Evolutionary conservation across 805 yeast species (phyloP), one percentile per base, ranked within the genome.

Genomic region (Lipomyces sp.): DNA sequence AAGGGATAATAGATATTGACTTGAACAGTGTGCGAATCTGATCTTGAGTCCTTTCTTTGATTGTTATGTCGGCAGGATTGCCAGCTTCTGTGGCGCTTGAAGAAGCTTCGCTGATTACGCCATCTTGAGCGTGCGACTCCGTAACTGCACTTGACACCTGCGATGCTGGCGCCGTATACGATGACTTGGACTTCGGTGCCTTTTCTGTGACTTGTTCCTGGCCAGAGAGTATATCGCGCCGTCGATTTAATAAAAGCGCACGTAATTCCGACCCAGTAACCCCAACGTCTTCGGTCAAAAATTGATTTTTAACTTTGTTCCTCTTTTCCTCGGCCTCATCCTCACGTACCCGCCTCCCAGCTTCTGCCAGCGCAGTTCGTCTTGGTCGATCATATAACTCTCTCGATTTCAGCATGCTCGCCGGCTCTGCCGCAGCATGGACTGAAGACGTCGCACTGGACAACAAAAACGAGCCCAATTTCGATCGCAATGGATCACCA

Each of bases 21-120:
- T 42, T 42, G 48, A 42, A 42, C n/a, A 42, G 48, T 42, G 8
- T 42, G 48, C 48, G 48, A 42, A 42, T 42, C 24, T 42, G 48
- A 42, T 42, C 48, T 42, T 42, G 48, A 15, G 48, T 42, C 3
- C 24, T 42, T 42, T 42, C 48, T 42, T 42, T 42, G 18, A 7
- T 5, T 5, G 48, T 6, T 15, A 24, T n/a, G 48, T 42, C 48
- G 6, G 48, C n/a, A 13, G 48, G 18, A 15, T 42, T n/a, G 24
- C 7, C 48, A 42, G 48, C 4, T 6, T 42, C 18, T 2, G 48
- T 4, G 24, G 24, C 24, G 24, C 48, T 4, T 42, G 3, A 24
- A 24, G 48, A 18, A 42, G 8, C 8, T 18, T 42, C 48, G 7
- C 4, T 15, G 3, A 7, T 3, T n/a, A 15, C n/a, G 24, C 7